phyloP scores from a whole-genome alignment of 768 basidiomycete species.

The Kwoniella sp. region DNA sequence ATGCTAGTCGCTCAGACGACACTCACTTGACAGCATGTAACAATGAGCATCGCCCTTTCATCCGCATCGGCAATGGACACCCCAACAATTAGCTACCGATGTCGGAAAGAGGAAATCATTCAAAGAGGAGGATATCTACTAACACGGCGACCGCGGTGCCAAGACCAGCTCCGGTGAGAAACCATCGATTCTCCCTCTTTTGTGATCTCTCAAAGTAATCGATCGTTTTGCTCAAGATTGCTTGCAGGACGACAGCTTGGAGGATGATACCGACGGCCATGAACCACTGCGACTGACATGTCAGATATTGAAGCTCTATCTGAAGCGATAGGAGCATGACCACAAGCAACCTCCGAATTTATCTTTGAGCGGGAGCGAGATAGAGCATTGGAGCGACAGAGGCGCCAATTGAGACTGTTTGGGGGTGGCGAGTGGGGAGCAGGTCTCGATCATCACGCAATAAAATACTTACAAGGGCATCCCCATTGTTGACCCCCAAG shows the following conservation, averaged over 20 bases:
- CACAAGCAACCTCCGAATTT: no score
- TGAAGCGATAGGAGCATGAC: no score
- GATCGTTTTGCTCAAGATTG: neutral
- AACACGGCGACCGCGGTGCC: neutral
- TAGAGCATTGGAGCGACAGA: neutral
- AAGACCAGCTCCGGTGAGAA: neutral
- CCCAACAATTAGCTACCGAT: no score
- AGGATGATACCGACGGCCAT: neutral
- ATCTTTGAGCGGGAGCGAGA: no score
- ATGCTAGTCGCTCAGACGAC: no score
- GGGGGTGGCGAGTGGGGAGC: neutral
- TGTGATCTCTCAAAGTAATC: neutral
- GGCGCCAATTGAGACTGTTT: no score
- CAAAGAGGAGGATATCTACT: no score
- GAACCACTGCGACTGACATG: neutral
- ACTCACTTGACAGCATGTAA: neutral
- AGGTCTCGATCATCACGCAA: neutral
- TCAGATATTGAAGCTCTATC: neutral
- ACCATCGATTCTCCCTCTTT: neutral
- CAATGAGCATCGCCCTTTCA: neutral
- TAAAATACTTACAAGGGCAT: neutral
- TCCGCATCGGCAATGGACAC: no score
- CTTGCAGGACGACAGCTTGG: neutral
- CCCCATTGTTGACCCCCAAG: neutral
- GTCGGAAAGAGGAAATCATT: no score